Base-by-base conservation (phyloP, 345 rosid species). In the Limnanthes douglasii region DNA sequence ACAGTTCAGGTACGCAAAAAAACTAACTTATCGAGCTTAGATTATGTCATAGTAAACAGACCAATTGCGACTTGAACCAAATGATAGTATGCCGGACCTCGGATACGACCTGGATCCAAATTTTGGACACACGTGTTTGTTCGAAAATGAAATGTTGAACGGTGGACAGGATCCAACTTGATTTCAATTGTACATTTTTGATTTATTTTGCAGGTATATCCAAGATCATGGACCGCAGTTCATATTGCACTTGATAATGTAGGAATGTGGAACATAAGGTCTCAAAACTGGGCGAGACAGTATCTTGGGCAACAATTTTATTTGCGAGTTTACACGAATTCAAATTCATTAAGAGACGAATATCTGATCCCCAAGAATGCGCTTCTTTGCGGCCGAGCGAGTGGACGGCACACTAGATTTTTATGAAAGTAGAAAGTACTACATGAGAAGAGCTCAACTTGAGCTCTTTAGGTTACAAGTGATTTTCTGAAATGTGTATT, bases 241-340 rank as follows among this genome's bases (percentile, higher is more conserved):
- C 80, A 77, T 54, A 50, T 90, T 15, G 78, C 98, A 3, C 64
- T 90, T 30, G 95, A 90, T 65, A 90, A 84, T 27, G 98, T 80
- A 16, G 95, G 98, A 1, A 84, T 84, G 98, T 90, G 98, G 98
- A 84, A 90, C 73, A 37, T 90, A 55, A 68, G 95, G 61, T 65
- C 92, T 1, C 86, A 90, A 70, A 60, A 56, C 25, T 90, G 95
- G 98, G 86, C 78, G 3, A 63, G 95, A 28, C 98, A 80, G 49
- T 83, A 88, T 39, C 57, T 84, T 13, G 98, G 95, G 2, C 95
- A 90, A 57, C 95, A 84, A 20, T 69, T 84, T 31, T 90, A 90
- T 49, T 61, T 90, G 29, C 60, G 95, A 41, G 98, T 90, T 38
- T 79, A 51, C 50, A 70, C 98, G 0, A 32, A 64, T 2, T 65